Base-by-base conservation (phyloP, 2,329 filamentous ascomycete genomes). In the Calonectria ilicicola region DNA sequence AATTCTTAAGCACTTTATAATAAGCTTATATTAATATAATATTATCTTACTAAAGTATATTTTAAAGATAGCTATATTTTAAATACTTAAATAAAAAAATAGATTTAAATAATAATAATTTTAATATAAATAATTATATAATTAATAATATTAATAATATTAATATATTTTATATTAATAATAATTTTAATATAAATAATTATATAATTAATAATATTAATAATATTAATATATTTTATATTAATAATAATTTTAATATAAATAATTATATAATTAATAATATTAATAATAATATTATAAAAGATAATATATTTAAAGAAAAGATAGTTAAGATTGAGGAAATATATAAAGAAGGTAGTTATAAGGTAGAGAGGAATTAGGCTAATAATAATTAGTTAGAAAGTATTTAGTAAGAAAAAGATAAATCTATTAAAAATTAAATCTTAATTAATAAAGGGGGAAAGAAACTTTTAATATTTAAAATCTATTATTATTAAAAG, bases 11-110 rank as follows among this genome's bases (percentile, higher is more conserved):
- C 42, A 63, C 42, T 19, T 66, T 32, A 49, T 8, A 66, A 17
- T 70, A 38, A 32, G 58, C 63, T 27, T 67, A 51, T 63, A 51
- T 70, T 46, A 70, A 70, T 62, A 66, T 70, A 27, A 62, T 35
- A 44, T 27, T 23, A 32, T 40, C 58, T 62, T 70, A 70, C 32
- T 70, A 35, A 21, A 47, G 53, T 29, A 29, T 29, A 29, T 29
- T 29, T 8, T 8, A 8, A 8, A 29, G 29, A 29, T 29, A 8
- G 29, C 26, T 2, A 1, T 23, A 67, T 47, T 26, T 70, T 15
- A 26, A 23, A 19, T 12, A 53, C 7, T 32, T 35, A 35, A 9
- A 1, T 21, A 21, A 2, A 9, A 14, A 53, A 35, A 53, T 32
- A 14, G 19, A 53, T 3, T n/a, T 53, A 12, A 14, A 53, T 53